Percentiles rank a stretch among this genome's conserved stretches.
Evolutionary conservation across 2,329 filamentous ascomycete genomes (phyloP).

Genomic region (Curvularia spicifera): DNA sequence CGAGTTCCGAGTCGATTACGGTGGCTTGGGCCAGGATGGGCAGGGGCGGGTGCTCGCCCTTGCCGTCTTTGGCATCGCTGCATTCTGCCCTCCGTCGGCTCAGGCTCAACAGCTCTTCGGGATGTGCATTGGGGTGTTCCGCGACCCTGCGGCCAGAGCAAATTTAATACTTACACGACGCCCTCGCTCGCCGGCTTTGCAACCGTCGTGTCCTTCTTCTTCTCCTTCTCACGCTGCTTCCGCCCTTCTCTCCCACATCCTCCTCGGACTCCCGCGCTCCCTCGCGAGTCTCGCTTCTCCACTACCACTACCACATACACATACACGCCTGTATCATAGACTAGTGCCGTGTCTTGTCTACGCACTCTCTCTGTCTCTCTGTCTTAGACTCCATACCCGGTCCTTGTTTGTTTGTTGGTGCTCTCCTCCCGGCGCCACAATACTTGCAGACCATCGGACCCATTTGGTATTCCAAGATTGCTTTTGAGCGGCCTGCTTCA

Average conservation of each 20-base stretch:
- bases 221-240: slow-evolving; percentile 9
- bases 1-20: slow-evolving; percentile 25
- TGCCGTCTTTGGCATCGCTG: slow-evolving; percentile 40
- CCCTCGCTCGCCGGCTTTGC: slow-evolving; percentile 3
- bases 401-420: slow-evolving; percentile 26
- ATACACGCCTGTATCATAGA: slow-evolving; percentile 2
- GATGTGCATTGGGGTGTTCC: slow-evolving; percentile 41
- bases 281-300: slow-evolving; percentile 4
- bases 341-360: slow-evolving; percentile 16
- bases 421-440: slow-evolving; percentile 24
- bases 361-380: slow-evolving; percentile 12
- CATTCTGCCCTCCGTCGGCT: slow-evolving; percentile 33
- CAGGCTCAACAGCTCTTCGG: slow-evolving; percentile 47
- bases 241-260: slow-evolving; percentile 2
- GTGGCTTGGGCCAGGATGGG: slow-evolving; percentile 18
- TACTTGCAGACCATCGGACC: slow-evolving; percentile 7
- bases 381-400: slow-evolving; percentile 1
- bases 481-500: slow-evolving; percentile 13
- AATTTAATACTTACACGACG: slow-evolving; percentile 27
- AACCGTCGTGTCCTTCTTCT: slow-evolving; percentile 2
- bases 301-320: background rate
- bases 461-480: slow-evolving; percentile 8
- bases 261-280: slow-evolving; percentile 9
- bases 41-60: slow-evolving; percentile 30
- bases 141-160: slow-evolving; percentile 17